Conservation (phyloP, 768 basidiomycete genomes). For the Leccinum arenicola region DNA sequence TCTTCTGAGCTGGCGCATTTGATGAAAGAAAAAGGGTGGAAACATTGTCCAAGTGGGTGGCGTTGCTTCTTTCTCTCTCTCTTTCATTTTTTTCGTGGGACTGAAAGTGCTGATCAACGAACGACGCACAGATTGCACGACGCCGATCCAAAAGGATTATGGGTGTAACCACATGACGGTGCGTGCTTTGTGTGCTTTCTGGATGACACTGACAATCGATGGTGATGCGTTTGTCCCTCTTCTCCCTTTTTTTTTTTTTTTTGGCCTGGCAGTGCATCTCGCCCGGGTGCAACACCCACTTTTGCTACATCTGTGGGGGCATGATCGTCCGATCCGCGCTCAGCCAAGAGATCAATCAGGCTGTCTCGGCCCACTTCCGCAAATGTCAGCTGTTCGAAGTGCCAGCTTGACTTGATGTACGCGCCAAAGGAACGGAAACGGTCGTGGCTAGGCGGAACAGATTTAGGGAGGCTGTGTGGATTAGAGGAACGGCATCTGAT, state of each 20-base stretch:
- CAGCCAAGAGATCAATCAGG: constrained; percentile 28
- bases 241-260: neutral
- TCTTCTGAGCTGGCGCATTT: constrained; percentile 50
- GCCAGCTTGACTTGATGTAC: constrained; percentile 14
- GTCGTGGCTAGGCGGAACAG: no score
- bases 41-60: constrained; percentile 54
- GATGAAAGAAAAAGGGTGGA: constrained; percentile 59
- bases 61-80: neutral
- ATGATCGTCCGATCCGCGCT: constrained; percentile 43
- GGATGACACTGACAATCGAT: neutral
- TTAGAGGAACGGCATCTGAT: neutral
- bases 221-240: neutral
- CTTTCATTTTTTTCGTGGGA: neutral
- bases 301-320: constrained; percentile 51
- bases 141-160: constrained; percentile 47
- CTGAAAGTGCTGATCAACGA: neutral
- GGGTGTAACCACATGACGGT: constrained; percentile 65
- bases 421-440: neutral
- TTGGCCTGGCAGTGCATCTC: constrained; percentile 43
- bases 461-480: neutral
- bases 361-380: constrained; percentile 33
- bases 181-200: neutral
- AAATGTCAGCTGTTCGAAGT: constrained; percentile 38
- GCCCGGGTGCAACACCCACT: constrained; percentile 60
- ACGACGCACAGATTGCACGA: constrained; percentile 36